Base-by-base conservation (phyloP, 148 eudicot species). In the Rhododendron simsii region DNA sequence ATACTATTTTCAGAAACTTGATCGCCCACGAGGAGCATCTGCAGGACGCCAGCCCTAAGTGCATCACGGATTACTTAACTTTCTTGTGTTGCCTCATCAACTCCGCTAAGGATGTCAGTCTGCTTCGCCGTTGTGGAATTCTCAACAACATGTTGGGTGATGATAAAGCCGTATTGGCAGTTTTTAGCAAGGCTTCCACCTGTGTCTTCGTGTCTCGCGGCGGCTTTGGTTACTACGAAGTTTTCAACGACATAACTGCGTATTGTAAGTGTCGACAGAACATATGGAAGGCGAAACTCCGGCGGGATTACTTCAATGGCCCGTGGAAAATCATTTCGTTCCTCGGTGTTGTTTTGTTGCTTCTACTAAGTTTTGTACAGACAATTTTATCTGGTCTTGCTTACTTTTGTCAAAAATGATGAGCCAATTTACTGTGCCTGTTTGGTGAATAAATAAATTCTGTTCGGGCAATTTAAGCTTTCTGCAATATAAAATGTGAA, bases 271-370 rank as follows among this genome's bases (percentile, higher is more conserved):
- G 26, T 26, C 76, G 79, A 6, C 50, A 33, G 30, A 87, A 87
- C 14, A n/a, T 35, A 4, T 83, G 88, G 88, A 81, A 3, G 33
- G 84, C 73, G 0, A 57, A 15, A 2, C 44, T 81, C 10, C 63
- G 48, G 73, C 28, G 30, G 2, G 44, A 81, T 18, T 81, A 81
- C 69, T 81, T 81, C 47, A 55, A 55, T 39, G 37, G 69, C 21
- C 83, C 83, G 1, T 81, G 83, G 83, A 63, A 63, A 81, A 8
- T 81, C 45, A 57, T 81, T 10, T 81, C 83, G 5, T 81, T 81
- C 8, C 69, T 55, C 3, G 83, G 18, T 55, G 83, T 6, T 81
- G 83, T 80, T 57, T 12, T 51, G 9, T 51, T 80, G 83, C 83
- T 80, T 80, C 61, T 80, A 18, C 83, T 80, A 1, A 33, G 44